Evolutionary conservation across 2,329 filamentous ascomycete genomes (phyloP), one percentile per base, ranked within the genome.

Genomic region (Beauveria sp.): DNA sequence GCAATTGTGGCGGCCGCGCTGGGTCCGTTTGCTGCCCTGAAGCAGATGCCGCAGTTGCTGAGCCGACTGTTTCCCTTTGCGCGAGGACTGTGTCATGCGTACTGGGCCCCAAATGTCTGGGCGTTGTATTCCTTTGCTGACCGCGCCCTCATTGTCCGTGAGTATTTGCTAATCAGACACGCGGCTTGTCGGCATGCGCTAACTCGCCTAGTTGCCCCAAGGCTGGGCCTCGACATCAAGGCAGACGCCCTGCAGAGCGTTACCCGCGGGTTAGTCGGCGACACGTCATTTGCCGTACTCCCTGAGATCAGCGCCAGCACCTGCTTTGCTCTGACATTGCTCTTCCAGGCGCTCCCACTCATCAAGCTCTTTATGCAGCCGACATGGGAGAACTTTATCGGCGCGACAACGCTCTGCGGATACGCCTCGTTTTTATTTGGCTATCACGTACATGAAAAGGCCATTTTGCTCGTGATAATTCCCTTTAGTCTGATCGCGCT

Each of bases 391-490:
- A 89, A 84, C 61, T 97, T 99, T 71, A 83, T 97, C 47, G 91
- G 91, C 3, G 88, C 91, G 0, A 84, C 96, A 50, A 97, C 93
- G 0, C 84, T 97, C 18, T 97, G 94, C 70, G 94, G 91, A 62
- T 99, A 97, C 71, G 90, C 93, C 0, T 97, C 93, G 0, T 99
- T 99, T 76, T 81, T 99, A 10, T 97, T 97, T 68, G 93, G 94
- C 61, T 99, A 93, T 92, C 94, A 99, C 70, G 94, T 99, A 9
- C 94, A 99, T 69, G 94, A 99, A 72, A 99, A 99, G 75, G 94
- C 94, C 1, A 90, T 99, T 61, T 82, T 99, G 24, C 84, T 97
- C 22, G 89, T 97, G 70, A 92, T 99, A 66, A 90, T 97, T 54
- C 94, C 94, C 0, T 97, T 97, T 79, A 96, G 90, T 67, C 82